phyloP scores from a whole-genome alignment of 495 filamentous ascomycete genomes.

The Evernia prunastri region DNA sequence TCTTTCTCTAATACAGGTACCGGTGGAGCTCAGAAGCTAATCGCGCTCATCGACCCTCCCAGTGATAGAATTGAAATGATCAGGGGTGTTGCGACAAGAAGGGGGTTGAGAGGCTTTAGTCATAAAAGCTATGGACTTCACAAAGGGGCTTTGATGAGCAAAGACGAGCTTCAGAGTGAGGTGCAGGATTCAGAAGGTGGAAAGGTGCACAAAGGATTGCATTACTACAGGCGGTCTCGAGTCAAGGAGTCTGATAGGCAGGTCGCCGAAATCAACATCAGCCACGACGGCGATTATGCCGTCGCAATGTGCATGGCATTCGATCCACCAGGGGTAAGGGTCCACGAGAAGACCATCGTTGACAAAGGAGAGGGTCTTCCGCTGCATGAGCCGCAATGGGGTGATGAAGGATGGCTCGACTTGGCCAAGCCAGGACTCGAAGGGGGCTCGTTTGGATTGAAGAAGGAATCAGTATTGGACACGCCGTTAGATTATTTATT shows the following conservation, averaged over 20 bases:
- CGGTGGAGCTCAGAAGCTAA: not conserved
- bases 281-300: conserved; percentile 56
- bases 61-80: conserved; percentile 15
- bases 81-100: conserved; percentile 13
- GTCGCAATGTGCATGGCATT: conserved; percentile 37
- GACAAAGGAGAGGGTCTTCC: conserved; percentile 24
- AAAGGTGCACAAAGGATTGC: not conserved
- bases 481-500: not conserved
- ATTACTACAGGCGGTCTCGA: conserved; percentile 13
- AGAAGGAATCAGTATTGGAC: not conserved
- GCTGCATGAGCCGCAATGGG: conserved; percentile 27
- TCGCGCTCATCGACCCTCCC: conserved; percentile 25
- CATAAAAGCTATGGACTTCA: not conserved
- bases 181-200: not conserved
- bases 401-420: conserved; percentile 23
- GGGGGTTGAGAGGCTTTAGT: conserved; percentile 16
- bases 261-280: conserved; percentile 35
- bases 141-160: conserved; percentile 5
- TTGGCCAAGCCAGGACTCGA: not conserved
- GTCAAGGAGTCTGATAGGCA: conserved; percentile 23
- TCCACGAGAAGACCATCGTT: not conserved
- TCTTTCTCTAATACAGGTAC: not conserved
- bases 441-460: not conserved
- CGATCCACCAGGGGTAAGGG: conserved; percentile 10
- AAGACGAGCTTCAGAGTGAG: conserved; percentile 1